Base-by-base conservation (phyloP, 305 asterid species). In the Fraxinus greggii region DNA sequence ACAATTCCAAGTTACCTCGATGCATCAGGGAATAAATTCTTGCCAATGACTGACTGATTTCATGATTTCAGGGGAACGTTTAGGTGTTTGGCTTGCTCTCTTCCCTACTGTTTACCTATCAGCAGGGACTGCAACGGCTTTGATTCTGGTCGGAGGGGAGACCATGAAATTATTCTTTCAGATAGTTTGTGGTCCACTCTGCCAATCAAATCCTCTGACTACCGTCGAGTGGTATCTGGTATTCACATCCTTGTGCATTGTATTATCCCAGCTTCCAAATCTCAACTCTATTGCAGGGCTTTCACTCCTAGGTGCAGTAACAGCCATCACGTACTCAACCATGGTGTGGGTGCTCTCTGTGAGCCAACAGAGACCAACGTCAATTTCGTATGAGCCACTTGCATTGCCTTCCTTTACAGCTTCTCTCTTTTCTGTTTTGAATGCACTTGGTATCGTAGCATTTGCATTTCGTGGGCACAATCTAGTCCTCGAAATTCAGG, bases 271-370 rank as follows among this genome's bases (percentile, higher is more conserved):
- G 81, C 94, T 95, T 78, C 99, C 99, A 0, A 95, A 95, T 84
- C 93, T 95, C 90, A 95, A 95, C 90, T 94, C 99, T 83, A 95
- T 95, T 1, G 99, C 99, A 0, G 99, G 99, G 45, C 94, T 95
- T 80, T 95, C 99, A 2, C 93, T 95, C 10, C 94, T 94, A 7
- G 99, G 99, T n/a, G 98, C 99, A 4, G 93, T 95, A 76, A 95
- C 98, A 0, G 99, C 99, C 31, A 92, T 95, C 75, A 91, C 92
- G 1, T 95, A 95, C 84, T 88, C 94, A 75, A 95, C 97, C 87
- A 88, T 95, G 97, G 95, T 91, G 31, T 95, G 98, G 99, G 91
- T 92, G 75, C 98, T 93, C 84, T 95, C 98, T 6, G 97, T 94
- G 23, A 94, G 97, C 97, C 99, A 87, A 63, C 86, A 69, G 72